Evolutionary conservation across 768 basidiomycete species (phyloP).

Genomic region (Tricholoma hemisulphureum): DNA sequence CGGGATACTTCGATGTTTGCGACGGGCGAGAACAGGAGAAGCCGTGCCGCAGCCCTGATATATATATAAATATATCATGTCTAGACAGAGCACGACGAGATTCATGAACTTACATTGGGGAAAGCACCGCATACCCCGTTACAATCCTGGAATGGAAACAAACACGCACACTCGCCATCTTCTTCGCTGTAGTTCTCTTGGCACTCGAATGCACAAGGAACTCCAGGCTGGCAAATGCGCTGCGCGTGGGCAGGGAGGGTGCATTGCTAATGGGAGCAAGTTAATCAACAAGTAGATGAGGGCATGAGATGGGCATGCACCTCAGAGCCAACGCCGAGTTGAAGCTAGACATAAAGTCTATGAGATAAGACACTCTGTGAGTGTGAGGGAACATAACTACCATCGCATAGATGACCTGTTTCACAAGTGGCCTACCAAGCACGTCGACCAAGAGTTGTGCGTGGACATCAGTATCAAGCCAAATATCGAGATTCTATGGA

Average conservation of each 20-base stretch:
- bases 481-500: slow-evolving; percentile 2
- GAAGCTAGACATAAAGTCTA: neutral
- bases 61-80: neutral
- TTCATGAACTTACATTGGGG: slow-evolving; percentile 1
- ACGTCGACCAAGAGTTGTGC: neutral
- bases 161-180: slow-evolving; percentile 8
- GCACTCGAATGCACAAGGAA: slow-evolving; percentile 13
- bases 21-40: neutral
- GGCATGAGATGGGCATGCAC: neutral
- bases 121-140: slow-evolving; percentile 13
- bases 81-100: neutral
- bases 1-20: slow-evolving; percentile 9
- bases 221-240: slow-evolving; percentile 4
- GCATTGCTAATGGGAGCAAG: slow-evolving; percentile 1
- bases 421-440: neutral
- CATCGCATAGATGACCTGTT: neutral
- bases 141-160: slow-evolving; percentile 7
- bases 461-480: slow-evolving; percentile 4
- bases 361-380: neutral
- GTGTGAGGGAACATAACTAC: neutral
- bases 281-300: neutral
- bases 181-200: slow-evolving; percentile 5
- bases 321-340: neutral
- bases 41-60: slow-evolving; percentile 9
- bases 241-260: slow-evolving; percentile 5